These are phyloP conservation scores for Penicillium sp. DNA, from an alignment of 2,329 filamentous ascomycete species.

Conservation along the genomic window DNA sequence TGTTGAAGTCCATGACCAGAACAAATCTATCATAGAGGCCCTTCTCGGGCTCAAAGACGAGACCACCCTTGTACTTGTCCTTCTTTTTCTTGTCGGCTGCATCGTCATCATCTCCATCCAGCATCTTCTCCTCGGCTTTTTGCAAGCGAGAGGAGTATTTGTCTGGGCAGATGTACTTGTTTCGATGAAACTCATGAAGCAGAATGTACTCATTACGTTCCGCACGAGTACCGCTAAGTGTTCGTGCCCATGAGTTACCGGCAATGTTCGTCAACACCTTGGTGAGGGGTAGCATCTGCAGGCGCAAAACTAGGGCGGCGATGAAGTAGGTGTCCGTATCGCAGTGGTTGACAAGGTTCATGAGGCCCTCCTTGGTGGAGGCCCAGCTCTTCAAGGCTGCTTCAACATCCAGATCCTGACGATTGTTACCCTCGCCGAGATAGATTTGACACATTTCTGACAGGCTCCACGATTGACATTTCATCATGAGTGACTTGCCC, in stretches of 20 bases:
- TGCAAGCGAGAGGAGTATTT: conserved; percentile 81
- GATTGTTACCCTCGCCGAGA: conserved; percentile 70
- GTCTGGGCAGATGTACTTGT: conserved; percentile 97
- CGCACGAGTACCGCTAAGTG: conserved; percentile 89
- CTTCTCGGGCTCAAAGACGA: conserved; percentile 97
- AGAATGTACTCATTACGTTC: conserved; percentile 99
- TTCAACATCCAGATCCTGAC: conserved; percentile 88
- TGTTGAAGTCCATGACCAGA: conserved; percentile 99
- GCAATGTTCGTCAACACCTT: conserved; percentile 96
- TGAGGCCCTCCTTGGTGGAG: conserved; percentile 76
- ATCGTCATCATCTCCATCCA: conserved; percentile 67
- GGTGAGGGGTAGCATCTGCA: conserved; percentile 90
- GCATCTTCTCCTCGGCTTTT: conserved; percentile 71
- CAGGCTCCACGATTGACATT: conserved; percentile 97
- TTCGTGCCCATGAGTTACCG: conserved; percentile 97
- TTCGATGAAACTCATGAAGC: conserved; percentile 92
- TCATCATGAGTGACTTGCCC: conserved; percentile 94
- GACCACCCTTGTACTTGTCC: conserved; percentile 97
- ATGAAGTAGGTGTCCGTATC: conserved; percentile 97
- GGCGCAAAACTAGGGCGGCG: conserved; percentile 81
- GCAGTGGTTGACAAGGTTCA: conserved; percentile 92
- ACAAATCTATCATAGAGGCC: conserved; percentile 98
- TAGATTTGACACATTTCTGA: conserved; percentile 97
- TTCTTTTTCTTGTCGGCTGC: conserved; percentile 85
- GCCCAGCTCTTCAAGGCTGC: conserved; percentile 85